Conservation (phyloP, 164 flowering plant species). For the Stephania cephalantha region DNA sequence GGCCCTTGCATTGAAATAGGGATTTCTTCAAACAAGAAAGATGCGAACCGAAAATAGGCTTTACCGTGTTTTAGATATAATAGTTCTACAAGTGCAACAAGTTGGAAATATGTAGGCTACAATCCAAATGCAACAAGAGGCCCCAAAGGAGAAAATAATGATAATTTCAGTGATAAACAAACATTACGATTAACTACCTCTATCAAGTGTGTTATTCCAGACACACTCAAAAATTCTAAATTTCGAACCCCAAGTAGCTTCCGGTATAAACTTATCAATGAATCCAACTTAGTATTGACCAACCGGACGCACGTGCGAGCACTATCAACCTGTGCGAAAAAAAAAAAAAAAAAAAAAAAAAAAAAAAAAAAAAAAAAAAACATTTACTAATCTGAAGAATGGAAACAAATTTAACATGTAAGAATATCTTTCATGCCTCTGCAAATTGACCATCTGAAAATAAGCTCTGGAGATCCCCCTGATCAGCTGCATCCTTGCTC, state of each 20-base stretch:
- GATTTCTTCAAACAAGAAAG: not conserved
- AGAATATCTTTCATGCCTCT: slow-evolving; percentile 42
- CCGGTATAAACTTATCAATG: slow-evolving; percentile 47
- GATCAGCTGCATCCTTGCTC: slow-evolving; percentile 76
- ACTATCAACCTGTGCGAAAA: slow-evolving; percentile 42
- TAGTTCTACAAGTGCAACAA: not conserved
- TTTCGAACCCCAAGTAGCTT: slow-evolving; percentile 58
- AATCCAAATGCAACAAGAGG: not conserved
- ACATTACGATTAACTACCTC: slow-evolving; percentile 48
- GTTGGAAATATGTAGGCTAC: not conserved
- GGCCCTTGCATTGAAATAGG: not conserved
- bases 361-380: too few species aligned
- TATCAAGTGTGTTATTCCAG: slow-evolving; percentile 83
- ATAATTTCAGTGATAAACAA: not conserved
- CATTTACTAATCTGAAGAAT: too few species aligned
- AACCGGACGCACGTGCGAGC: slow-evolving; percentile 42
- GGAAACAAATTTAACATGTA: not conserved
- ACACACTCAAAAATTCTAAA: slow-evolving; percentile 68
- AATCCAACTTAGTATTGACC: slow-evolving; percentile 58
- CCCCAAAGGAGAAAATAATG: not conserved
- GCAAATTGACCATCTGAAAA: slow-evolving; percentile 58
- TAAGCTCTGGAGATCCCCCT: slow-evolving; percentile 55
- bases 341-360: not conserved
- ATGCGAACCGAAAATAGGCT: not conserved
- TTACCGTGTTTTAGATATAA: not conserved